Evolutionary conservation across 768 basidiomycete genomes (phyloP).

Genomic region (Lyophyllum decastes): DNA sequence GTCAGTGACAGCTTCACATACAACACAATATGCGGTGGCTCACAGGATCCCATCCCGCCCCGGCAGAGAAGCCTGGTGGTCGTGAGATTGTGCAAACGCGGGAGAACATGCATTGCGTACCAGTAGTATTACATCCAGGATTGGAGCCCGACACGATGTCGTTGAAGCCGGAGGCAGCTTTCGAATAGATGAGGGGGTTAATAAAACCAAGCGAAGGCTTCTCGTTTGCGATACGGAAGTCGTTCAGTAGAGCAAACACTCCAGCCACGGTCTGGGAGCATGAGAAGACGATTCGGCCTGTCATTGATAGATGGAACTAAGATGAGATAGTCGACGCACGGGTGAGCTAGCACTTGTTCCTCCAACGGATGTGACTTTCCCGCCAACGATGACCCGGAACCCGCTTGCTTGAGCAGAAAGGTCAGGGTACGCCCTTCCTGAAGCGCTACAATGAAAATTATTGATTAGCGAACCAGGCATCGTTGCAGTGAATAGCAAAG

Average conservation of each 20-base stretch:
- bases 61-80: constrained; percentile 40
- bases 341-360: constrained; percentile 66
- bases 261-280: constrained; percentile 50
- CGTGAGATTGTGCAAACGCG: neutral
- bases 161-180: constrained; percentile 45
- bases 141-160: constrained; percentile 64
- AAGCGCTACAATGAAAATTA: constrained; percentile 31
- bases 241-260: constrained; percentile 66
- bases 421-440: constrained; percentile 62
- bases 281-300: neutral
- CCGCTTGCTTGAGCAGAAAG: constrained; percentile 53
- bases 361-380: constrained; percentile 38
- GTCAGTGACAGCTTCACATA: neutral
- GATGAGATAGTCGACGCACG: constrained; percentile 30
- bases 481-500: constrained; percentile 11
- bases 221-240: constrained; percentile 49
- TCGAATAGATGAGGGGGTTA: constrained; percentile 51
- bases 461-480: neutral
- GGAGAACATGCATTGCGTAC: constrained; percentile 22
- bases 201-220: constrained; percentile 59
- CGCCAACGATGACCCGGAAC: constrained; percentile 62
- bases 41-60: constrained; percentile 55
- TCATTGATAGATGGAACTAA: neutral
- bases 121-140: constrained; percentile 60
- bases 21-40: constrained; percentile 17